Percentiles rank a stretch among this genome's conserved stretches.
Evolutionary conservation across 2,329 filamentous ascomycete genomes (phyloP).

Genomic region (Calonectria leucothoes): DNA sequence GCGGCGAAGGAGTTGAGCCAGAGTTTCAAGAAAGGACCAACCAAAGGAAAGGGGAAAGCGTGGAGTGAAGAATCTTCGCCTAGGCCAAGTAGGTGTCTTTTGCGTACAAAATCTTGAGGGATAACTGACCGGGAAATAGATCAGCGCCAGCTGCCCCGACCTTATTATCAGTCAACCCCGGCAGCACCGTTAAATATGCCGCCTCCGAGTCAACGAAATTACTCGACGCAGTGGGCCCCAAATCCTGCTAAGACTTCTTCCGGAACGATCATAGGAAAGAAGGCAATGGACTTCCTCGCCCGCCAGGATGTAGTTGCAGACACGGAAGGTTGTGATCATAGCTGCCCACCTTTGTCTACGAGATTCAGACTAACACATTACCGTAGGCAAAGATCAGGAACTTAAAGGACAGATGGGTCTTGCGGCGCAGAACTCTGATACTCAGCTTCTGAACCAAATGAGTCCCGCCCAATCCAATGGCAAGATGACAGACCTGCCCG

Average conservation of each 20-base stretch:
- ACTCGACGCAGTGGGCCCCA: conserved; percentile 23
- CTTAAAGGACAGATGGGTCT: neutral
- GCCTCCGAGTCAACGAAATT: conserved; percentile 34
- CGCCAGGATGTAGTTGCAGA: conserved; percentile 21
- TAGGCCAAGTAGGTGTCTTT: neutral
- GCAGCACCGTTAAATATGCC: conserved; percentile 7
- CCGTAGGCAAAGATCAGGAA: neutral
- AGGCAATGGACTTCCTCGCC: conserved; percentile 37
- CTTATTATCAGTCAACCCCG: neutral
- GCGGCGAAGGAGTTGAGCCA: conserved; percentile 42
- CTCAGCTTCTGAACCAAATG: neutral
- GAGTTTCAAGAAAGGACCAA: conserved; percentile 37
- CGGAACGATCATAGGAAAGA: conserved; percentile 35
- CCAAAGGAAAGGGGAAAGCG: neutral
- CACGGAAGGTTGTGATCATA: conserved; percentile 17
- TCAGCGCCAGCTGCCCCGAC: neutral
- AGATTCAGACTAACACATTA: neutral
- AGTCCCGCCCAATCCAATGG: neutral
- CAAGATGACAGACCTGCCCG: neutral
- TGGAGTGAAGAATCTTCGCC: neutral
- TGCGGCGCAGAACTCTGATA: neutral
- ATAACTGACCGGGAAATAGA: neutral
- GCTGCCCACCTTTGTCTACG: no score
- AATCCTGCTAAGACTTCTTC: conserved; percentile 16
- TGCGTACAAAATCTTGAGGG: neutral